Conservation (phyloP, 2,329 filamentous ascomycete genomes). For the Diaporthe aspalathi region DNA sequence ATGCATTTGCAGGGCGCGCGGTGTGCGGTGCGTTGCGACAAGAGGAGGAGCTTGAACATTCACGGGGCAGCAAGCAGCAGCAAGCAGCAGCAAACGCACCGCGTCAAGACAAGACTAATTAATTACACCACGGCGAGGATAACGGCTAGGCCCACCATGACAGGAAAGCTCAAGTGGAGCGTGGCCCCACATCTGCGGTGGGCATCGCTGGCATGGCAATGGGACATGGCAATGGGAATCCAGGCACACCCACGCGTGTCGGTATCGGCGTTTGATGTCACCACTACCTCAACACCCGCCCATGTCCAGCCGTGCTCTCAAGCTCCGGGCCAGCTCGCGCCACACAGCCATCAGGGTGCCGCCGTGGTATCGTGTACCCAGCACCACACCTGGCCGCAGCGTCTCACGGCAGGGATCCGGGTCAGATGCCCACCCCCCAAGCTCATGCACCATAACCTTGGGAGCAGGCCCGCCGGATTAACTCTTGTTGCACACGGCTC, state of each 20-base stretch:
- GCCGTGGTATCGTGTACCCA: constrained; percentile 7
- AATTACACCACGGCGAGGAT: no score
- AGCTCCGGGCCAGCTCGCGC: constrained; percentile 13
- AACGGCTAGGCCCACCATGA: background rate
- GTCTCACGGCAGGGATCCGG: constrained; percentile 26
- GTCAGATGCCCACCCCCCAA: constrained; percentile 27
- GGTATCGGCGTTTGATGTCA: constrained; percentile 31
- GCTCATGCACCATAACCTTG: constrained; percentile 24
- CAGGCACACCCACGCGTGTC: constrained; percentile 12
- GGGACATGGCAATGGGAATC: constrained; percentile 18
- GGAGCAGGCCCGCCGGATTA: background rate
- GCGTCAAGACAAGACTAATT: no score
- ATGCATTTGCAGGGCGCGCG: constrained; percentile 22
- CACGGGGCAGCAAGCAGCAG: no score
- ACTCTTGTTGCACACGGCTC: constrained; percentile 22
- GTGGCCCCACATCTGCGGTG: background rate
- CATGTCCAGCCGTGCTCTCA: background rate
- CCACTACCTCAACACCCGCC: constrained; percentile 18
- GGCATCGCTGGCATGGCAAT: background rate
- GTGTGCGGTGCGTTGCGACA: background rate
- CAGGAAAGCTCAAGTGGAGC: constrained; percentile 19
- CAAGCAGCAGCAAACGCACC: no score
- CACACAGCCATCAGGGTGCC: constrained; percentile 28
- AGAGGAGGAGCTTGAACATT: background rate
- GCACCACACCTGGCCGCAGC: background rate